Conservation (phyloP, 1,284 basidiomycete genomes). For the Pyrrhoderma lamaoense region DNA sequence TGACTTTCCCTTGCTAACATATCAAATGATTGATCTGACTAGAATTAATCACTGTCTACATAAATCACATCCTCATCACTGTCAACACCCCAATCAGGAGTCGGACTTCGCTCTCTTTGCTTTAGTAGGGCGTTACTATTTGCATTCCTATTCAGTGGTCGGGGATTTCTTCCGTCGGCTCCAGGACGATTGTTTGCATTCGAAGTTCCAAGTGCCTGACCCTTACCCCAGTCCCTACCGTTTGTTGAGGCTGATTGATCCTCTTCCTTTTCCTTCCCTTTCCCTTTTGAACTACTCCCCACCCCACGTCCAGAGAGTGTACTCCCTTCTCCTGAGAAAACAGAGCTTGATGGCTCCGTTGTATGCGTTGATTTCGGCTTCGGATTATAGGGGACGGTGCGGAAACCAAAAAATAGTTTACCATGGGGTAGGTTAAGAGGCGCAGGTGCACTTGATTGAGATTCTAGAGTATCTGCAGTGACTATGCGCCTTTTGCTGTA, state of each 20-base stretch:
- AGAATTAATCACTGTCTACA: constrained; percentile 57
- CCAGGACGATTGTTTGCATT: constrained; percentile 27
- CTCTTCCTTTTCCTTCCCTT: constrained; percentile 30
- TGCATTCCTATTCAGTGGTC: not conserved
- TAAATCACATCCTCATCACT: constrained; percentile 64
- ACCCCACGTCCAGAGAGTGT: constrained; percentile 42
- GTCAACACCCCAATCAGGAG: constrained; percentile 72
- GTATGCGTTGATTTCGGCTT: not conserved
- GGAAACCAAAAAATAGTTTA: constrained; percentile 91
- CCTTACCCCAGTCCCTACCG: constrained; percentile 45
- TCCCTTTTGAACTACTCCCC: constrained; percentile 41
- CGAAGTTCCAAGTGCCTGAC: constrained; percentile 46
- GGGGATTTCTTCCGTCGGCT: constrained; percentile 33
- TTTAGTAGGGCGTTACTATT: constrained; percentile 25
- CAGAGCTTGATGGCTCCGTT: constrained; percentile 20
- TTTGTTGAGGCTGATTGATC: constrained; percentile 21
- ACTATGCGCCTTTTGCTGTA: constrained; percentile 79
- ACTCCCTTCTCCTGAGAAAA: constrained; percentile 47
- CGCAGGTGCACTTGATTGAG: constrained; percentile 78
- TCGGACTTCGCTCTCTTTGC: constrained; percentile 46
- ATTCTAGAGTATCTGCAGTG: constrained; percentile 74
- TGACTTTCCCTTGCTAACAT: too few relatives aligned
- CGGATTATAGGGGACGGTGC: constrained; percentile 56
- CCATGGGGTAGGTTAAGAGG: constrained; percentile 88
- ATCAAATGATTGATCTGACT: too few relatives aligned